Evolutionary conservation across 495 filamentous ascomycete genomes (phyloP).

Genomic region (Annulohypoxylon stygium): DNA sequence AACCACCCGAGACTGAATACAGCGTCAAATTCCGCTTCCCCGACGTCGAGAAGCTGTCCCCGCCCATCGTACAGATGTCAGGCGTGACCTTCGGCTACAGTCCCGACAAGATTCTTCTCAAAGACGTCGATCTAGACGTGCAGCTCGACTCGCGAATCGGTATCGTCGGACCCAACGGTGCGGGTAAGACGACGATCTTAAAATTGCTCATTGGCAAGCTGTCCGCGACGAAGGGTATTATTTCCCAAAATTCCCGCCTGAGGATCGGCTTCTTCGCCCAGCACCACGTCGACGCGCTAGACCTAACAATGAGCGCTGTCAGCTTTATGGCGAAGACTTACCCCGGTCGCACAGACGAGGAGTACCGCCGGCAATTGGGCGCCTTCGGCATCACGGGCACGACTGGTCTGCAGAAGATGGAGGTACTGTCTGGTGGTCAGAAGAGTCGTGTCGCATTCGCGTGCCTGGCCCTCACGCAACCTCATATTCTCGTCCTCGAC

Average conservation of each 20-base stretch:
- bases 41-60: slow-evolving; percentile 96
- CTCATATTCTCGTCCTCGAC: slow-evolving; percentile 97
- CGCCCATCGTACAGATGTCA: slow-evolving; percentile 98
- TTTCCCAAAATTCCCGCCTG: slow-evolving; percentile 87
- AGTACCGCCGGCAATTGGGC: slow-evolving; percentile 94
- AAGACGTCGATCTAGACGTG: slow-evolving; percentile 91
- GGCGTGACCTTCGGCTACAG: slow-evolving; percentile 93
- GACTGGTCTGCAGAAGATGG: slow-evolving; percentile 97
- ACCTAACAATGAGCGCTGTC: slow-evolving; percentile 88
- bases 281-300: slow-evolving; percentile 97
- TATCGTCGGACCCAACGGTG: slow-evolving; percentile 98
- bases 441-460: slow-evolving; percentile 98
- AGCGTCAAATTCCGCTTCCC: slow-evolving; percentile 98
- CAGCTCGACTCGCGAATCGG: slow-evolving; percentile 98
- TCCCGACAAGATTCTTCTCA: slow-evolving; percentile 81
- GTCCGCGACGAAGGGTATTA: slow-evolving; percentile 78
- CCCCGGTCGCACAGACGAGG: slow-evolving; percentile 92
- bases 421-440: slow-evolving; percentile 92
- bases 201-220: slow-evolving; percentile 94
- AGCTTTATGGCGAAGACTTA: slow-evolving; percentile 95
- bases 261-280: slow-evolving; percentile 97
- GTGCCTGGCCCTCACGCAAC: slow-evolving; percentile 90
- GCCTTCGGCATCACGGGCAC: slow-evolving; percentile 99
- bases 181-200: slow-evolving; percentile 96
- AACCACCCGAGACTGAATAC: slow-evolving; percentile 93